These are phyloP conservation scores for Pseudogymnoascus sp. DNA, from an alignment of 2,329 filamentous ascomycete species.

Conservation along the genomic window DNA sequence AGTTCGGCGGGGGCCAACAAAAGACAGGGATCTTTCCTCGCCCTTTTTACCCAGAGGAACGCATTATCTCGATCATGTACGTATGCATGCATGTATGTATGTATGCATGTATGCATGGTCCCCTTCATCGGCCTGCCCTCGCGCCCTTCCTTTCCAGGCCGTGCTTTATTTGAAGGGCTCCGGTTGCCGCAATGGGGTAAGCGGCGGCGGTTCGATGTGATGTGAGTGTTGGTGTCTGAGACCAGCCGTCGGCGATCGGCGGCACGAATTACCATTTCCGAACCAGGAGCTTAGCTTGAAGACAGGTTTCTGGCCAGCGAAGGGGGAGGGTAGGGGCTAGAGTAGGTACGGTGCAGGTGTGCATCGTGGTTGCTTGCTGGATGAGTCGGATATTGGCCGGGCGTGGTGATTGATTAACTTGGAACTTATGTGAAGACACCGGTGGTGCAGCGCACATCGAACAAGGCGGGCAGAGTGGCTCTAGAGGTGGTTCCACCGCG, in stretches of 20 bases:
- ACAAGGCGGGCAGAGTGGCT: background rate
- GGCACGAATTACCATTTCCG: background rate
- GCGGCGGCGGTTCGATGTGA: background rate
- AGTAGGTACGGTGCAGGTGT: slow-evolving; percentile 2
- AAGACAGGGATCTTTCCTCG: background rate
- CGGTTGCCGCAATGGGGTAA: background rate
- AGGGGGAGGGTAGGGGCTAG: background rate
- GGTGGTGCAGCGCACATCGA: background rate
- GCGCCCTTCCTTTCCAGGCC: background rate
- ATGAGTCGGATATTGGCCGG: background rate
- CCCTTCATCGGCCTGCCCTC: background rate
- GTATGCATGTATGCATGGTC: background rate
- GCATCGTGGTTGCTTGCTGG: background rate
- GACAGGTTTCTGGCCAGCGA: slow-evolving; percentile 2
- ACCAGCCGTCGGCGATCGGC: background rate
- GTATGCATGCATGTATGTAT: background rate
- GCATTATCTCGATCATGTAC: slow-evolving; percentile 8
- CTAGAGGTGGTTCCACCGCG: background rate
- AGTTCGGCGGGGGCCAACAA: background rate
- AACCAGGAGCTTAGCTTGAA: background rate
- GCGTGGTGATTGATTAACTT: background rate
- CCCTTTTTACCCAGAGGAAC: background rate
- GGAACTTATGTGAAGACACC: background rate
- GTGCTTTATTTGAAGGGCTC: slow-evolving; percentile 5
- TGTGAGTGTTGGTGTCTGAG: background rate